phyloP scores from a whole-genome alignment of 768 basidiomycete genomes.

The Hypholoma fasciculare region DNA sequence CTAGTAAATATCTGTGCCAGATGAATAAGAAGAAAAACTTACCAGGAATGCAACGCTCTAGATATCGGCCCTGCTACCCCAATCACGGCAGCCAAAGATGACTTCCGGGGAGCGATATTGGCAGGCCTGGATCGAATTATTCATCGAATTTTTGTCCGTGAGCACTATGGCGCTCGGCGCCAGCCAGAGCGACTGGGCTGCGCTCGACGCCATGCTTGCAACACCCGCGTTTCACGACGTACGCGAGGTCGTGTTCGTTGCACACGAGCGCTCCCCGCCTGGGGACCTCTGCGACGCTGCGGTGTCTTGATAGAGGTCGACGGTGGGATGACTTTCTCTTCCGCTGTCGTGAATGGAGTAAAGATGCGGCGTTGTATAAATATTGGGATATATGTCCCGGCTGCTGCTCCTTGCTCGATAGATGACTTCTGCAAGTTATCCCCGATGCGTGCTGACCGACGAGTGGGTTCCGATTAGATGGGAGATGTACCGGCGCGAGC shows the following conservation, averaged over 20 bases:
- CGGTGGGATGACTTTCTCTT: conserved; percentile 23
- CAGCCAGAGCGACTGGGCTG: conserved; percentile 15
- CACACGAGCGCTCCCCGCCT: conserved; percentile 1
- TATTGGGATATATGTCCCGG: conserved; percentile 7
- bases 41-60: conserved; percentile 92
- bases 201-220: conserved; percentile 11
- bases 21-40: conserved; percentile 25
- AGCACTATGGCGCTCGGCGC: conserved; percentile 17
- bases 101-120: conserved; percentile 96
- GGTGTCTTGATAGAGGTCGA: conserved; percentile 78
- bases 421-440: neutral
- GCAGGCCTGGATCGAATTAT: conserved; percentile 74
- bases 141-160: conserved; percentile 19
- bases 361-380: conserved; percentile 16
- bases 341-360: conserved; percentile 23
- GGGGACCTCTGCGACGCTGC: conserved; percentile 6
- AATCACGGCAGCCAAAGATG: conserved; percentile 83
- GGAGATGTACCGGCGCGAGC: no score
- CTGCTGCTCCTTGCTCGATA: conserved; percentile 1
- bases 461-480: no score
- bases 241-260: conserved; percentile 12
- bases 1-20: neutral
- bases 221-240: conserved; percentile 8
- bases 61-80: conserved; percentile 84
- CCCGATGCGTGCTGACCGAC: no score